Conservation (phyloP, 2,329 filamentous ascomycete species). For the Botryosphaeria dothidea region DNA sequence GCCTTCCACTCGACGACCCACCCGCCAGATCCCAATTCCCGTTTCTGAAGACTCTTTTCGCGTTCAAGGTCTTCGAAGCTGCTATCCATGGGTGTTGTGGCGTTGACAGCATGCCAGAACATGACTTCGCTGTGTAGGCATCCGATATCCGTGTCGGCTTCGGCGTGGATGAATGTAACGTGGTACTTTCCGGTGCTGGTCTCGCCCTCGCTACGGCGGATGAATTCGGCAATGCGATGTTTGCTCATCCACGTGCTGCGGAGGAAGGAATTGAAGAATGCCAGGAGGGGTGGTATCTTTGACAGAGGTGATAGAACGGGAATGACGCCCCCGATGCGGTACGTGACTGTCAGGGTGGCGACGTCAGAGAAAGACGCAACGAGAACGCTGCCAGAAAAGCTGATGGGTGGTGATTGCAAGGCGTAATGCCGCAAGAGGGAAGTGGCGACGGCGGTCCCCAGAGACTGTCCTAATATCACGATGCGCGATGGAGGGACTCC, state of each 20-base stretch:
- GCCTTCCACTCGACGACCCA: conserved; percentile 52
- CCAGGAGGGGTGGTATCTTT: conserved; percentile 42
- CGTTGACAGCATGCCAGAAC: conserved; percentile 59
- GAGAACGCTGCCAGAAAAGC: conserved; percentile 58
- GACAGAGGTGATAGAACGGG: conserved; percentile 57
- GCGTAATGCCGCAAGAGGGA: conserved; percentile 49
- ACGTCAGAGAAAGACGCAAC: conserved; percentile 60
- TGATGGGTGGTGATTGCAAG: conserved; percentile 41
- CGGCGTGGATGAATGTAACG: conserved; percentile 52
- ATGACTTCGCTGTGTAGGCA: conserved; percentile 52
- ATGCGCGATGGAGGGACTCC: conserved; percentile 71
- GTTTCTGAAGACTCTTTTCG: conserved; percentile 43
- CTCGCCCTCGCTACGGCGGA: conserved; percentile 33
- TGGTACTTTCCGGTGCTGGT: conserved; percentile 45
- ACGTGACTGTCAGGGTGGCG: conserved; percentile 56
- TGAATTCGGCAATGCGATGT: conserved; percentile 49
- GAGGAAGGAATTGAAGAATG: conserved; percentile 51
- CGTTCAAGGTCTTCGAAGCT: conserved; percentile 48
- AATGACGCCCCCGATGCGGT: conserved; percentile 57
- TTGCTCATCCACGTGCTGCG: conserved; percentile 54
- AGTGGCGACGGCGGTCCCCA: conserved; percentile 71
- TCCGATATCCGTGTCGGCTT: conserved; percentile 56
- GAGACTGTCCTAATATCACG: conserved; percentile 79
- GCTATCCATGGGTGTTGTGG: conserved; percentile 40
- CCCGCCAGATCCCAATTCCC: conserved; percentile 50